A percentile compares a stretch with the other conserved stretches of the same genome.
phyloP scores from a whole-genome alignment of 2,329 filamentous ascomycete species.

The Lecanicillium sp. region DNA sequence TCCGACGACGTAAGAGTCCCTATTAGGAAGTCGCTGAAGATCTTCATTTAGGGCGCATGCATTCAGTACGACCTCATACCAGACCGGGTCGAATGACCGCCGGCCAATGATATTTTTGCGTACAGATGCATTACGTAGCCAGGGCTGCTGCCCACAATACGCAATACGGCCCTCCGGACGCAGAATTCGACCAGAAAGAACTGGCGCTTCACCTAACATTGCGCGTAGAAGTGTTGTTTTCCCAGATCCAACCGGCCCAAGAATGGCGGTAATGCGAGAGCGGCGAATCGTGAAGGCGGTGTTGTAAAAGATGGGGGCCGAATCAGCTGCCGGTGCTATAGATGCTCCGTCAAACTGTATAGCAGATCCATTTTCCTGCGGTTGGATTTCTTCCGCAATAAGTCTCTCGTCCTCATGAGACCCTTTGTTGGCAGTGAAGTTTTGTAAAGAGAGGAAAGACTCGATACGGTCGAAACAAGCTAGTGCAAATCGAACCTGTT shows the following conservation, averaged over 20 bases:
- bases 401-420: too few relatives aligned
- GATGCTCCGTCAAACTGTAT: too few relatives aligned
- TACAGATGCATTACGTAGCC: slow-evolving; percentile 14
- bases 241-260: slow-evolving; percentile 33
- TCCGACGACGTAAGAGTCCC: neutral
- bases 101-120: slow-evolving; percentile 16
- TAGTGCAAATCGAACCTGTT: too few relatives aligned
- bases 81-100: slow-evolving; percentile 16
- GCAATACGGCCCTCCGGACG: slow-evolving; percentile 19
- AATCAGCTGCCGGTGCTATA: too few relatives aligned
- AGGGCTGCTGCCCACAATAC: slow-evolving; percentile 26
- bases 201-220: slow-evolving; percentile 25
- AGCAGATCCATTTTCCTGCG: too few relatives aligned
- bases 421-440: too few relatives aligned
- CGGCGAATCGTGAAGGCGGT: too few relatives aligned
- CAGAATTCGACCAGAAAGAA: slow-evolving; percentile 17
- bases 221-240: slow-evolving; percentile 30
- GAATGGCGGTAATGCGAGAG: slow-evolving; percentile 11
- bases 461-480: too few relatives aligned
- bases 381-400: too few relatives aligned
- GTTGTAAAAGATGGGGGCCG: too few relatives aligned
- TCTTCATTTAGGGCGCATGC: slow-evolving; percentile 15
- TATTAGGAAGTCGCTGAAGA: neutral
- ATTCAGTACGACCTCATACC: slow-evolving; percentile 19
- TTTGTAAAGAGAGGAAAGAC: too few relatives aligned